Conservation (phyloP, 306 rosid species). For the Malus domestica region ASM211411v1 NC_041794.1:15198001-15198500, state of each 20-base stretch:
- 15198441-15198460: background rate
- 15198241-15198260: background rate
- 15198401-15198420: slow-evolving; percentile 4
- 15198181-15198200: too few species aligned
- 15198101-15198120: too few species aligned
- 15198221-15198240: background rate
- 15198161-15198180: too few species aligned
- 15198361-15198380: slow-evolving; percentile 15
- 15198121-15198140: too few species aligned
- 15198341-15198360: slow-evolving; percentile 1
- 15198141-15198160: too few species aligned
- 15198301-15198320: background rate
- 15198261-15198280: background rate
- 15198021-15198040: too few species aligned
- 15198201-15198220: too few species aligned
- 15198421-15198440: background rate
- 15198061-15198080: too few species aligned
- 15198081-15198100: too few species aligned
- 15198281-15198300: background rate
- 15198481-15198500: background rate
- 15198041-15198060: too few species aligned
- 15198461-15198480: background rate
- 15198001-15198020: too few species aligned
- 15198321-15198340: background rate
- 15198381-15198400: slow-evolving; percentile 9